phyloP scores from a whole-genome alignment of 2,329 filamentous ascomycete genomes.

The Mycosphaerella arachidis region DNA sequence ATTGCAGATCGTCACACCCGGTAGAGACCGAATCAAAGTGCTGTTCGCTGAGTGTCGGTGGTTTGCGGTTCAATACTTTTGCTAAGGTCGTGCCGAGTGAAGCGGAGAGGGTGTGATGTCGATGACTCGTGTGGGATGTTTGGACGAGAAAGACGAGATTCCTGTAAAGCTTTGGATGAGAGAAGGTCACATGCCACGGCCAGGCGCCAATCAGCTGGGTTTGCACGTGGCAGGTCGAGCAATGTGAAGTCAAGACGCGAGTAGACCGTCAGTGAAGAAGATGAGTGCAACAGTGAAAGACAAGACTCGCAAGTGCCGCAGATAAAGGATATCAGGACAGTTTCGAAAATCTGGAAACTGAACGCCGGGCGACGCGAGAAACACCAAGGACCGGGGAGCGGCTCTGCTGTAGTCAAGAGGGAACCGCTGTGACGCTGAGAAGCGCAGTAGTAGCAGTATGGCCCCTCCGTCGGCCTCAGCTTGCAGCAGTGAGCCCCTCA shows the following conservation, averaged over 20 bases:
- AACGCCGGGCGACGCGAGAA: background rate
- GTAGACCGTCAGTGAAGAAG: background rate
- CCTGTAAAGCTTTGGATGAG: conserved; percentile 5
- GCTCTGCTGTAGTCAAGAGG: background rate
- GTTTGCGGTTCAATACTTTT: conserved; percentile 7
- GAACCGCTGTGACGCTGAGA: conserved; percentile 1
- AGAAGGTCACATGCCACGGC: conserved; percentile 16
- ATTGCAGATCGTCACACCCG: conserved; percentile 47
- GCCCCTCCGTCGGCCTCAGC: background rate
- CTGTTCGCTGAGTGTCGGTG: conserved; percentile 7
- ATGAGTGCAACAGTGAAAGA: conserved; percentile 5
- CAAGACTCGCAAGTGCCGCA: background rate
- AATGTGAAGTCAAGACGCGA: conserved; percentile 7
- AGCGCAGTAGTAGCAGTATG: conserved; percentile 3
- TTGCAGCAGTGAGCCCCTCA: conserved; percentile 9
- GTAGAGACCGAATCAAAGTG: conserved; percentile 30
- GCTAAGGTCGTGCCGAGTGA: conserved; percentile 7
- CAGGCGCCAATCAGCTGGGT: conserved; percentile 9
- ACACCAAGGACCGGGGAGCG: conserved; percentile 2
- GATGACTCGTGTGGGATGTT: conserved; percentile 9
- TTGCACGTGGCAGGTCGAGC: conserved; percentile 14
- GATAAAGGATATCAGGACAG: background rate
- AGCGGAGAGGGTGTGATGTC: conserved; percentile 9
- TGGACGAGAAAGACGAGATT: conserved; percentile 12
- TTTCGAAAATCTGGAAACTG: background rate